Evolutionary conservation across 1,284 basidiomycete species (phyloP).

Genomic region (Erythrobasidium hasegawianum): DNA sequence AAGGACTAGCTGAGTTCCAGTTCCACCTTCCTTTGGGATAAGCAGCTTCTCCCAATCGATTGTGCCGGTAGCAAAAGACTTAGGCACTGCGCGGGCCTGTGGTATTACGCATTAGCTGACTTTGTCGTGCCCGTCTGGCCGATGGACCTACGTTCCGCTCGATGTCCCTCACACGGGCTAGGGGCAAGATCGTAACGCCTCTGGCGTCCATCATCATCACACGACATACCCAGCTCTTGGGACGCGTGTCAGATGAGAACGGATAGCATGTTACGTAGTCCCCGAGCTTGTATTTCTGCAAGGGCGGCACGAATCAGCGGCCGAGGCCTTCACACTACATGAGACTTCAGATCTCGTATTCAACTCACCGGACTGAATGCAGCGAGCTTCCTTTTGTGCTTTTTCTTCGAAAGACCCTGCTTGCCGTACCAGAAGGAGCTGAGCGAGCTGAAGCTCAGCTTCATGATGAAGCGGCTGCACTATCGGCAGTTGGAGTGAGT

Average conservation of each 20-base stretch:
- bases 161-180: not conserved
- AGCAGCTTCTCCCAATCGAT: not conserved
- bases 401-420: too few relatives aligned
- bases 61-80: not conserved
- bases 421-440: too few relatives aligned
- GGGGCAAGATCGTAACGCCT: not conserved
- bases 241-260: not conserved
- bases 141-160: not conserved
- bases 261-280: conserved; percentile 5
- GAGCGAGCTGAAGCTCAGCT: too few relatives aligned
- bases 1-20: not conserved
- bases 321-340: too few relatives aligned
- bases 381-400: too few relatives aligned
- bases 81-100: not conserved
- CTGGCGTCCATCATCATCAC: not conserved
- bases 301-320: not conserved
- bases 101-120: not conserved
- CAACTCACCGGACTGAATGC: too few relatives aligned
- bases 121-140: not conserved
- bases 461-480: too few relatives aligned
- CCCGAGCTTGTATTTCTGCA: conserved; percentile 1
- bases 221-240: not conserved
- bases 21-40: not conserved
- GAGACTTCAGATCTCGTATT: too few relatives aligned
- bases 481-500: too few relatives aligned